These are phyloP conservation scores for Styphnolobium japonicum DNA, from an alignment of 306 rosid genomes.

Conservation along the genomic window DNA sequence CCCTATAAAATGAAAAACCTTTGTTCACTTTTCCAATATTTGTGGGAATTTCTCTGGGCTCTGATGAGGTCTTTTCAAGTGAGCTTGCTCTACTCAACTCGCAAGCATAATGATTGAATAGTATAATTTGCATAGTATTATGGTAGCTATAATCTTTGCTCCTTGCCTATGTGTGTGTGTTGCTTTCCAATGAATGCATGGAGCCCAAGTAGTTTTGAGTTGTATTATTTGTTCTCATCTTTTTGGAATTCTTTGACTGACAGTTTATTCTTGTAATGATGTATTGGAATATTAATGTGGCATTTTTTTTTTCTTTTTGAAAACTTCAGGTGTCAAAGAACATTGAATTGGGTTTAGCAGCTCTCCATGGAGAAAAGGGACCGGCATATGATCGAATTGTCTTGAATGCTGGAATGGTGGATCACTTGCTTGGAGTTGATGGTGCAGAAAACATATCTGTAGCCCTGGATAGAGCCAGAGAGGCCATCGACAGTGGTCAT, in stretches of 20 bases:
- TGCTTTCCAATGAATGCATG: background rate
- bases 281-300: background rate
- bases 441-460: constrained; percentile 76
- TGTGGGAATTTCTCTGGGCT: background rate
- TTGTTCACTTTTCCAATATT: background rate
- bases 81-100: background rate
- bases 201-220: background rate
- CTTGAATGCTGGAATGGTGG: constrained; percentile 88
- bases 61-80: background rate
- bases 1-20: background rate
- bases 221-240: background rate
- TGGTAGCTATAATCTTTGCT: background rate
- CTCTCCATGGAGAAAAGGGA: constrained; percentile 82
- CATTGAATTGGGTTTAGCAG: constrained; percentile 84
- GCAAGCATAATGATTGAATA: background rate
- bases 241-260: background rate
- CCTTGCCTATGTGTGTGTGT: background rate
- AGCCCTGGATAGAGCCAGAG: constrained; percentile 88
- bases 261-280: background rate
- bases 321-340: constrained; percentile 69
- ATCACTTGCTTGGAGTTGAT: constrained; percentile 90
- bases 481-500: constrained; percentile 87
- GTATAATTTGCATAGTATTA: background rate
- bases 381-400: constrained; percentile 91
- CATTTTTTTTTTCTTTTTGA: constrained; percentile 3